phyloP scores from a whole-genome alignment of 352 stramenopile species.

The Phytophthora sojae region DNA sequence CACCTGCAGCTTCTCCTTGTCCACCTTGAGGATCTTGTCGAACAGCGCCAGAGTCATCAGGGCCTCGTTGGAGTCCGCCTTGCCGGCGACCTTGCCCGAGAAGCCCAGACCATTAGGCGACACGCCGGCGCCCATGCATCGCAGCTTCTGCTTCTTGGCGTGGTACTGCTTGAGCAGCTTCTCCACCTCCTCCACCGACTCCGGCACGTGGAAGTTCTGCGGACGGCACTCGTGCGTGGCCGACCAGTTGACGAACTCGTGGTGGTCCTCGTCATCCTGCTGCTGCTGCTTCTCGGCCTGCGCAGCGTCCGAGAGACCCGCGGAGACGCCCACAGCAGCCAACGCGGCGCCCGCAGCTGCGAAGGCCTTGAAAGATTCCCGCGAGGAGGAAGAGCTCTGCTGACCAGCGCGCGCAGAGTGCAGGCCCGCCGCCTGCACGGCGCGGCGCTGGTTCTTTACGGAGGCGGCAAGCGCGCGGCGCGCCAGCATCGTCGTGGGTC shows the following conservation, averaged over 20 bases:
- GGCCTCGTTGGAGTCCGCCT: conserved; percentile 53
- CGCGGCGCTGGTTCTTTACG: conserved; percentile 1
- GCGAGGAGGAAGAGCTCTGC: conserved; percentile 7
- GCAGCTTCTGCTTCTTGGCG: conserved; percentile 79
- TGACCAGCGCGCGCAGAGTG: conserved; percentile 16
- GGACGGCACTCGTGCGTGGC: conserved; percentile 79
- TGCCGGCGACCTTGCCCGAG: conserved; percentile 39
- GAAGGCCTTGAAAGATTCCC: conserved; percentile 16
- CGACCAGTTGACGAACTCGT: conserved; percentile 87
- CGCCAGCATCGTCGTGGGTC: conserved; percentile 11
- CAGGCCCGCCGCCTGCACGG: conserved; percentile 14
- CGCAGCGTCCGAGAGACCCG: conserved; percentile 15
- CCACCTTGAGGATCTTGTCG: conserved; percentile 92
- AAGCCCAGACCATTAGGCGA: conserved; percentile 98
- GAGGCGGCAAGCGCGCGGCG: conserved; percentile 2
- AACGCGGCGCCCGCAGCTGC: conserved; percentile 26
- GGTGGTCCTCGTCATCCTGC: conserved; percentile 40
- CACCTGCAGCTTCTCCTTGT: conserved; percentile 91
- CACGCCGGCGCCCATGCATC: conserved; percentile 95
- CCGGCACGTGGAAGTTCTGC: conserved; percentile 69
- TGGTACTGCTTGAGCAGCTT: conserved; percentile 67
- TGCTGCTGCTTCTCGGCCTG: conserved; percentile 24
- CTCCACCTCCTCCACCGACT: conserved; percentile 78
- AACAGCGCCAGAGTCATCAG: conserved; percentile 95
- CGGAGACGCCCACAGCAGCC: conserved; percentile 24